Base-by-base conservation (phyloP, 169 alveolate species). In the Cryptosporidium ubiquitum region DNA sequence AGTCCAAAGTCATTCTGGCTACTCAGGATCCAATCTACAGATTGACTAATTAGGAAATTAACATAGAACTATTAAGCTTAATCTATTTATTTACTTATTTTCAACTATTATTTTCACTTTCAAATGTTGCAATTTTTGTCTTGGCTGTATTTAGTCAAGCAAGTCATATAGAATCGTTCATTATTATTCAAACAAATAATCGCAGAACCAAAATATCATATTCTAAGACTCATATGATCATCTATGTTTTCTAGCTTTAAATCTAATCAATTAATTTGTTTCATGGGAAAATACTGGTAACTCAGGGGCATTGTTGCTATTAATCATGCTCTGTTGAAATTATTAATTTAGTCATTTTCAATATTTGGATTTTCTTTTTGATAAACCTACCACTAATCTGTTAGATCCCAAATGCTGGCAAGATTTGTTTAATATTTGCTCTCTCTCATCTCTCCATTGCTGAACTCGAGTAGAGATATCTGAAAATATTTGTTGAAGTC, bases 381-480 rank as follows among this genome's bases (percentile, higher is more conserved):
- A 2, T 3, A 12, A n/a, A 79, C 86, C 39, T 58, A 79, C 86
- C 86, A 79, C 86, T 20, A 79, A 23, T 60, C 31, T 58, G 31
- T 58, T 79, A 12, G 86, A 61, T 16, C 75, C 73, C 75, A 61
- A 40, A 44, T 79, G 86, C 42, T 57, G 86, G 39, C 86, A 79
- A 42, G 86, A 79, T 51, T 44, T 79, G 5, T 79, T 35, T 10
- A 79, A 52, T 18, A 64, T 16, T 26, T 64, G 68, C 14, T 79
- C 86, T 39, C 86, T 79, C 26, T 79, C 86, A 9, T 79, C 86
- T 9, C 86, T 60, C 86, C 86, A 79, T 64, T 79, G 86, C 31
- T 79, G 86, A 9, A 79, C 86, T 18, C 86, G 31, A 5, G 86
- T 40, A 5, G 75, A 39, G 26, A 79, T 64, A 60, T 79, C 86